A percentile compares a stretch with the other conserved stretches of the same genome.
These are phyloP conservation scores for Trametes sp. DNA, from an alignment of 1,284 basidiomycete species.

Conservation along the genomic window DNA sequence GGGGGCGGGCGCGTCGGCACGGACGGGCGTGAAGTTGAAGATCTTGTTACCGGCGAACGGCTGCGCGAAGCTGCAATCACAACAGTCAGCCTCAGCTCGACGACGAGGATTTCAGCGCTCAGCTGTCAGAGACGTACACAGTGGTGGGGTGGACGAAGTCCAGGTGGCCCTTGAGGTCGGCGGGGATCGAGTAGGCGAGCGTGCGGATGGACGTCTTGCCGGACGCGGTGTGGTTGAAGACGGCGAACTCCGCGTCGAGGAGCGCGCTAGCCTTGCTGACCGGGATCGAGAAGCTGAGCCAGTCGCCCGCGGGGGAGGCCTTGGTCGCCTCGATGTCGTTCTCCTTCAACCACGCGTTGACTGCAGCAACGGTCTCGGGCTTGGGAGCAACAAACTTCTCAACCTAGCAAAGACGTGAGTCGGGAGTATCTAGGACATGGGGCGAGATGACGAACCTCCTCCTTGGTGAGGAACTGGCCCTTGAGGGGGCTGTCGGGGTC, in stretches of 20 bases:
- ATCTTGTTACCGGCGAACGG: conserved; percentile 23
- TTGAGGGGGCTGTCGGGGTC: conserved; percentile 43
- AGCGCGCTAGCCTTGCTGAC: conserved; percentile 49
- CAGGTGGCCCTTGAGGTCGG: conserved; percentile 45
- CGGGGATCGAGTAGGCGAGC: conserved; percentile 51
- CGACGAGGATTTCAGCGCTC: no score
- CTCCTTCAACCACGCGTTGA: conserved; percentile 48
- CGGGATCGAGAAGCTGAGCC: conserved; percentile 48
- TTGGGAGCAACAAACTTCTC: conserved; percentile 48
- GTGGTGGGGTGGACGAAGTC: conserved; percentile 51
- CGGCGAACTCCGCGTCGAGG: conserved; percentile 47
- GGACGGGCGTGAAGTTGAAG: conserved; percentile 14
- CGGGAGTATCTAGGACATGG: background rate
- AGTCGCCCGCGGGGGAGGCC: conserved; percentile 48
- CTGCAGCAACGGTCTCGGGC: conserved; percentile 44
- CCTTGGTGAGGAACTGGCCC: conserved; percentile 44
- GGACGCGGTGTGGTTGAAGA: conserved; percentile 46
- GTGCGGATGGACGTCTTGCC: conserved; percentile 46
- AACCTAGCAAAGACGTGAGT: conserved; percentile 39
- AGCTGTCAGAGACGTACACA: conserved; percentile 31
- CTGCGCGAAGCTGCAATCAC: conserved; percentile 30
- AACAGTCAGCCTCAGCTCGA: background rate
- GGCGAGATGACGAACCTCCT: conserved; percentile 36
- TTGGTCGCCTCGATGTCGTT: conserved; percentile 45
- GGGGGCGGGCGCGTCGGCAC: conserved; percentile 1